Percentiles rank a stretch among this genome's conserved stretches.
These are phyloP conservation scores for Kingdonia uniflora DNA, from an alignment of 164 flowering plant genomes.

Conservation along the genomic window DNA sequence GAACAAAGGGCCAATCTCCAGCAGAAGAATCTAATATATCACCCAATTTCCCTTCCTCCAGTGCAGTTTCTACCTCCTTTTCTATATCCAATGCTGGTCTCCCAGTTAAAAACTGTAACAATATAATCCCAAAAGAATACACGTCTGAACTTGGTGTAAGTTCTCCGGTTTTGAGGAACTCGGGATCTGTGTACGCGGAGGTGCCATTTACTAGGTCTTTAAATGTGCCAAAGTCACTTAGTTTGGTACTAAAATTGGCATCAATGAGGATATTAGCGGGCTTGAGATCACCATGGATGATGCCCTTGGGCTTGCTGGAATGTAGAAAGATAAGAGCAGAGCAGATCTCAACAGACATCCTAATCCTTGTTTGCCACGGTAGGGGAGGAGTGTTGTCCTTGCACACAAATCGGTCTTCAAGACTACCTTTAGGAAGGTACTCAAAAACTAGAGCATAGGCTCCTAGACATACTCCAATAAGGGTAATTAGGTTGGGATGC, in stretches of 20 bases:
- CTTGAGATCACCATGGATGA: conserved; percentile 51
- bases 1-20: conserved; percentile 82
- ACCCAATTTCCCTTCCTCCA: conserved; percentile 39
- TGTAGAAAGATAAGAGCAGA: conserved; percentile 59
- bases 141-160: conserved; percentile 65
- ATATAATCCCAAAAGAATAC: conserved; percentile 67
- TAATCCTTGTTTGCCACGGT: conserved; percentile 48
- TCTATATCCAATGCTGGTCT: conserved; percentile 45
- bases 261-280: conserved; percentile 58
- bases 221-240: conserved; percentile 38
- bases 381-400: conserved; percentile 30
- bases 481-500: conserved; percentile 58
- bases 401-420: conserved; percentile 44
- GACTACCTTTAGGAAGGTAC: conserved; percentile 50
- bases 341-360: conserved; percentile 48
- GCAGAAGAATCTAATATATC: conserved; percentile 56
- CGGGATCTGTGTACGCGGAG: conserved; percentile 61
- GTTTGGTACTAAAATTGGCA: conserved; percentile 37
- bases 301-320: conserved; percentile 24
- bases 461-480: conserved; percentile 57
- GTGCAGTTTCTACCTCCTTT: conserved; percentile 53
- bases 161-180: conserved; percentile 47
- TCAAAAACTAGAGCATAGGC: conserved; percentile 49
- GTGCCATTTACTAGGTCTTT: conserved; percentile 51
- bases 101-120: conserved; percentile 60